Conservation (phyloP, 495 filamentous ascomycete genomes). For the Penicillium antarcticum region DNA sequence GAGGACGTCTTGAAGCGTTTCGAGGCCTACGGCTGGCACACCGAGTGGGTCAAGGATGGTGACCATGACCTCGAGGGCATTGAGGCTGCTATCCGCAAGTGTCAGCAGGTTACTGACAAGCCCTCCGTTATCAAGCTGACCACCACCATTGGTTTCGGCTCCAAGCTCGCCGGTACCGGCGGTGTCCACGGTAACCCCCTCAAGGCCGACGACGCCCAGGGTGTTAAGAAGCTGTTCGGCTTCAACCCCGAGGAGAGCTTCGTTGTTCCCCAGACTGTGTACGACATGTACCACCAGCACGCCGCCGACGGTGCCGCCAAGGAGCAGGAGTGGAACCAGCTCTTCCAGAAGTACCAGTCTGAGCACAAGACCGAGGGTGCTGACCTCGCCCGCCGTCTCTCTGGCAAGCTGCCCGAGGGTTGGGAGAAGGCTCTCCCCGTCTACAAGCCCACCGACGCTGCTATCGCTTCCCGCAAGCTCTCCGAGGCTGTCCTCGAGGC, state of each 20-base stretch:
- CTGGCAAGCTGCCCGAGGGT: conserved; percentile 84
- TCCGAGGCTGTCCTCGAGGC: conserved; percentile 91
- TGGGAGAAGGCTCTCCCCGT: conserved; percentile 94
- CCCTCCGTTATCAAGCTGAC: conserved; percentile 95
- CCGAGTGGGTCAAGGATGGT: conserved; percentile 79
- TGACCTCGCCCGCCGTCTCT: conserved; percentile 79
- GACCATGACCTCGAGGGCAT: conserved; percentile 87
- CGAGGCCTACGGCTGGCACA: conserved; percentile 98
- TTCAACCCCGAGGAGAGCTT: conserved; percentile 95
- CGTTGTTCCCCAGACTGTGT: conserved; percentile 90
- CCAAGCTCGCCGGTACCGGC: conserved; percentile 85
- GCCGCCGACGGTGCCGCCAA: conserved; percentile 79
- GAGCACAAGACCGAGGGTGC: conserved; percentile 72
- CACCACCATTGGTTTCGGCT: conserved; percentile 98
- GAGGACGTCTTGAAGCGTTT: conserved; percentile 96
- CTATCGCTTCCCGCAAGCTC: conserved; percentile 88
- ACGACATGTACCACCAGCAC: conserved; percentile 82
- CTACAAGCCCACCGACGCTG: conserved; percentile 84
- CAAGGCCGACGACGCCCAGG: conserved; percentile 87
- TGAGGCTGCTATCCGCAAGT: conserved; percentile 80
- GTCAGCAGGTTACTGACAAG: conserved; percentile 88
- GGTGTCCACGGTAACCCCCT: conserved; percentile 94
- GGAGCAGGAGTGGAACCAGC: conserved; percentile 93
- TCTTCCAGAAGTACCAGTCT: conserved; percentile 80
- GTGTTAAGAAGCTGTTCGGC: conserved; percentile 89